These are phyloP conservation scores for Petrea volubilis DNA, from an alignment of 257 asterid species.

Conservation along the genomic window DNA sequence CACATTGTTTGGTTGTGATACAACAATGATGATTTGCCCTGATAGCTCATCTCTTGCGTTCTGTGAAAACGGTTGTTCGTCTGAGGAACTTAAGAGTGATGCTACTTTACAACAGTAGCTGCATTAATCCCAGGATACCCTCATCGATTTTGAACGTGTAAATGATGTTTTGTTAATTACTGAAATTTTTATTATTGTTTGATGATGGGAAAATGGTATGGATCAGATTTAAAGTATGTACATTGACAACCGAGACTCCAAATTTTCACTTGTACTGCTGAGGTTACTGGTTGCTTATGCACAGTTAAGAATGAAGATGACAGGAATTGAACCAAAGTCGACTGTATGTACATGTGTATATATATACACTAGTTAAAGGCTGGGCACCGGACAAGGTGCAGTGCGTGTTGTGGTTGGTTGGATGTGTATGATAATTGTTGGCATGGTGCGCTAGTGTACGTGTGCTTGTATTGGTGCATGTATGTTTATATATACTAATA, in stretches of 20 bases:
- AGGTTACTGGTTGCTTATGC: too few relatives aligned
- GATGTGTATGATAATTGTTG: too few relatives aligned
- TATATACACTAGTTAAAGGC: too few relatives aligned
- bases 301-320: too few relatives aligned
- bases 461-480: too few relatives aligned
- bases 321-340: too few relatives aligned
- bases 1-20: neutral
- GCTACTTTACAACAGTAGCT: neutral
- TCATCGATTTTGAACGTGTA: neutral
- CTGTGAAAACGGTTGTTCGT: too few relatives aligned
- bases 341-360: too few relatives aligned
- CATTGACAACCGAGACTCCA: neutral
- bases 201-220: neutral
- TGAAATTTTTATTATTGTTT: neutral
- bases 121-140: neutral
- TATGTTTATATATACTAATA: too few relatives aligned
- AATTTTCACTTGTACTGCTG: neutral
- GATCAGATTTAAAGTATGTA: neutral
- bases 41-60: neutral
- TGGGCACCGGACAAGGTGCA: too few relatives aligned
- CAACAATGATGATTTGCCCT: neutral
- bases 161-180: neutral
- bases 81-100: neutral
- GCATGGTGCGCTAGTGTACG: too few relatives aligned
- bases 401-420: too few relatives aligned